Percentiles rank a stretch among this genome's conserved stretches.
These are phyloP conservation scores for Microthlaspi erraticum DNA, from an alignment of 345 rosid species.

Conservation along the genomic window DNA sequence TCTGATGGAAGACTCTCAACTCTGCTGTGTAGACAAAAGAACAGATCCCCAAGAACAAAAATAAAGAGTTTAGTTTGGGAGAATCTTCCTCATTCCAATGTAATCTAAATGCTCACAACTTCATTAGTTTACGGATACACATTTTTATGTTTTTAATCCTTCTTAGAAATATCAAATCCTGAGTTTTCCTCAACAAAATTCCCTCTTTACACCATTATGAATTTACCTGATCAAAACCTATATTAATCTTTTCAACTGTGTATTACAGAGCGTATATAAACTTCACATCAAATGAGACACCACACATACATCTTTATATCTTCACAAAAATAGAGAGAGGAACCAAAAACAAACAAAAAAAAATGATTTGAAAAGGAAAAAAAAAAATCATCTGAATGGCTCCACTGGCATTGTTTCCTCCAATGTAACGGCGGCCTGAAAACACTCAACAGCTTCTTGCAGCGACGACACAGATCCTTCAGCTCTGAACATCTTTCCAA, in stretches of 20 bases:
- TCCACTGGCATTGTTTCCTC: slow-evolving; percentile 76
- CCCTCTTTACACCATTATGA: neutral
- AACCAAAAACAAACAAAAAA: neutral
- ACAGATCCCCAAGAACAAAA: slow-evolving; percentile 40
- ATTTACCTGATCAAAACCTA: slow-evolving; percentile 29
- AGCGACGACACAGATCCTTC: slow-evolving; percentile 53
- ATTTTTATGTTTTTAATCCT: slow-evolving; percentile 13
- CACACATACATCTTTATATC: slow-evolving; percentile 30
- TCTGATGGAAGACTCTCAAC: slow-evolving; percentile 39
- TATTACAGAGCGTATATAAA: slow-evolving; percentile 38
- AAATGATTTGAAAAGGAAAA: slow-evolving; percentile 5
- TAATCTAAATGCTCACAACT: slow-evolving; percentile 36
- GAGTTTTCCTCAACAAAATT: neutral
- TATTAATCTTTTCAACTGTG: neutral
- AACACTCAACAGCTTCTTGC: slow-evolving; percentile 67
- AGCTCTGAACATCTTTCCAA: slow-evolving; percentile 59
- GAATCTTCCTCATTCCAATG: slow-evolving; percentile 42
- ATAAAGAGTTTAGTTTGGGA: slow-evolving; percentile 33
- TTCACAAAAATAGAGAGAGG: neutral
- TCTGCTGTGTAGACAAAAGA: slow-evolving; percentile 40
- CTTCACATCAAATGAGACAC: slow-evolving; percentile 31
- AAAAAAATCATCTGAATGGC: slow-evolving; percentile 64
- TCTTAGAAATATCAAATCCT: slow-evolving; percentile 18
- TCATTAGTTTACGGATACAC: slow-evolving; percentile 34
- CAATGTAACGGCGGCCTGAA: slow-evolving; percentile 64